Conservation (phyloP, 352 stramenopile species). For the Phytophthora lateralis region DNA sequence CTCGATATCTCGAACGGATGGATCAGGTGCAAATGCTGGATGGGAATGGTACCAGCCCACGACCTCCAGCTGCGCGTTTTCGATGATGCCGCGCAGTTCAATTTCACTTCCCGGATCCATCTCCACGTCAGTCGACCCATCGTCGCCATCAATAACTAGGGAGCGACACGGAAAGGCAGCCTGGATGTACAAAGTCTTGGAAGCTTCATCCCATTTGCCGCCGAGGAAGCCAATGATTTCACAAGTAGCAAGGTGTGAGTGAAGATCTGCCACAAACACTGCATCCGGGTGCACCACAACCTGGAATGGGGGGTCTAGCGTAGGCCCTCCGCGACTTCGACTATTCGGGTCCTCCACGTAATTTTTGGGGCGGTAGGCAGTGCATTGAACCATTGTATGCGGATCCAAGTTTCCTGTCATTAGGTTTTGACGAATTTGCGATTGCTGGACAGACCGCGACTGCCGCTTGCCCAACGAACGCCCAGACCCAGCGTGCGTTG, state of each 20-base stretch:
- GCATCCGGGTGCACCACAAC: conserved; percentile 91
- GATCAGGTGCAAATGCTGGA: conserved; percentile 92
- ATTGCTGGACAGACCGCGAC: conserved; percentile 75
- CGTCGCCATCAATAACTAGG: conserved; percentile 87
- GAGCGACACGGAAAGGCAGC: conserved; percentile 93
- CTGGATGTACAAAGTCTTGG: conserved; percentile 91
- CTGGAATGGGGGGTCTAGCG: conserved; percentile 79
- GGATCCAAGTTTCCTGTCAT: conserved; percentile 76
- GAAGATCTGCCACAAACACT: conserved; percentile 92
- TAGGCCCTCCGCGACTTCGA: conserved; percentile 49
- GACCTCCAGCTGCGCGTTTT: conserved; percentile 87
- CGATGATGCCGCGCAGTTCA: conserved; percentile 90
- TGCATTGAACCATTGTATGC: conserved; percentile 89
- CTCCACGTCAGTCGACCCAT: conserved; percentile 94
- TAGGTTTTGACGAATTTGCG: conserved; percentile 80
- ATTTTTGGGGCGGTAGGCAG: conserved; percentile 58
- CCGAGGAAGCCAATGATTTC: conserved; percentile 96
- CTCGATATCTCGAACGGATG: conserved; percentile 93
- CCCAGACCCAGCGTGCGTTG: conserved; percentile 5
- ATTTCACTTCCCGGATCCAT: conserved; percentile 95
- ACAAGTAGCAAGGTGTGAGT: conserved; percentile 91
- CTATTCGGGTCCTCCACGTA: conserved; percentile 41
- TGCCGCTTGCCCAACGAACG: conserved; percentile 55
- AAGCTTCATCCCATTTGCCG: conserved; percentile 84
- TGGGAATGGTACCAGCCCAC: conserved; percentile 97